Conservation (phyloP, 768 basidiomycete species). For the Trametes elegans region DNA sequence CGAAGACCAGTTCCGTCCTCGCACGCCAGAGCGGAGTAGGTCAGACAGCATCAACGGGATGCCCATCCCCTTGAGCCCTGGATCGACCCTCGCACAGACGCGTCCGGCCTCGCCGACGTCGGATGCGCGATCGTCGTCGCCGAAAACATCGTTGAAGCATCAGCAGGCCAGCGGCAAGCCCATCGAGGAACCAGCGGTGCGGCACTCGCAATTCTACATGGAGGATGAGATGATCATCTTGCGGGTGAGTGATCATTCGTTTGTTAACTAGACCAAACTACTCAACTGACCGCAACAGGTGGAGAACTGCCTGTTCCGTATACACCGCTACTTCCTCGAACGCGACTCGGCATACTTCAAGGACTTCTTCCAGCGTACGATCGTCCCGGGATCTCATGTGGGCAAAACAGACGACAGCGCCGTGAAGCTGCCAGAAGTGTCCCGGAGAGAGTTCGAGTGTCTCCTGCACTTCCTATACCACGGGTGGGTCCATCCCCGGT, state of each 20-base stretch:
- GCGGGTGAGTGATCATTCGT: background rate
- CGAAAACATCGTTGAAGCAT: constrained; percentile 1
- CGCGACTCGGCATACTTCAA: constrained; percentile 39
- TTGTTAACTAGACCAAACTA: background rate
- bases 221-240: constrained; percentile 20
- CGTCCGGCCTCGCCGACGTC: constrained; percentile 11
- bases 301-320: constrained; percentile 37
- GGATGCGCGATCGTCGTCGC: constrained; percentile 11
- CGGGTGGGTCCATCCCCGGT: constrained; percentile 29
- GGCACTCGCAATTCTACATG: constrained; percentile 20
- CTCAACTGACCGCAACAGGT: constrained; percentile 28
- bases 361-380: constrained; percentile 34
- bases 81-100: constrained; percentile 17
- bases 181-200: constrained; percentile 8
- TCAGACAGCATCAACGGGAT: background rate
- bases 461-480: constrained; percentile 41
- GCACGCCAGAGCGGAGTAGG: background rate
- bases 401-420: constrained; percentile 33
- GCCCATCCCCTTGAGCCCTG: constrained; percentile 15
- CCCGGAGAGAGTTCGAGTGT: constrained; percentile 35
- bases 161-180: constrained; percentile 6
- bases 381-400: constrained; percentile 13
- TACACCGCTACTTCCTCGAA: constrained; percentile 40
- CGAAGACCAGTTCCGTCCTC: background rate
- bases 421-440: constrained; percentile 34